Percentiles rank a stretch among this genome's conserved stretches.
Evolutionary conservation across 2,329 filamentous ascomycete genomes (phyloP).

Genomic region (Clonostachys rosea): DNA sequence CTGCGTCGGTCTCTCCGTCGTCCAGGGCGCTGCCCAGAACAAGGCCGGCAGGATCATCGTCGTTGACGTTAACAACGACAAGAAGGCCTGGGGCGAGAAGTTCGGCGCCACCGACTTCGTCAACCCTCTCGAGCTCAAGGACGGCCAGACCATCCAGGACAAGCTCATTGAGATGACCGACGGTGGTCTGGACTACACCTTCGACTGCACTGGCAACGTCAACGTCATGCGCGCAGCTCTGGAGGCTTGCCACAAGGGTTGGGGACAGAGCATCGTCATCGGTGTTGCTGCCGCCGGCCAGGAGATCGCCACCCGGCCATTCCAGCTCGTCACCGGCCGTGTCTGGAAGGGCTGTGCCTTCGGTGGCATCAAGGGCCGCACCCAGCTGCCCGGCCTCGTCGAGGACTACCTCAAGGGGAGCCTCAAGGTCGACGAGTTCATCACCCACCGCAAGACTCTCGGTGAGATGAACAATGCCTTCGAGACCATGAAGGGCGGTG

Average conservation of each 20-base stretch:
- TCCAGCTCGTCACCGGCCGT: slow-evolving; percentile 96
- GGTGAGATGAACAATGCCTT: slow-evolving; percentile 86
- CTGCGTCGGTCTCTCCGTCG: slow-evolving; percentile 91
- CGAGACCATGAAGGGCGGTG: slow-evolving; percentile 89
- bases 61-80: slow-evolving; percentile 74
- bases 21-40: slow-evolving; percentile 87
- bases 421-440: slow-evolving; percentile 99
- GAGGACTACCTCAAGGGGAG: slow-evolving; percentile 83
- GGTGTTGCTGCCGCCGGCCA: slow-evolving; percentile 94
- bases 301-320: slow-evolving; percentile 91
- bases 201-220: slow-evolving; percentile 98
- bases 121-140: slow-evolving; percentile 75
- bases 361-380: slow-evolving; percentile 95
- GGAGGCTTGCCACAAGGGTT: slow-evolving; percentile 98
- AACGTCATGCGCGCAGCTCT: slow-evolving; percentile 92
- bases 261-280: slow-evolving; percentile 97
- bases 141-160: slow-evolving; percentile 77
- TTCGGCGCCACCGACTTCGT: slow-evolving; percentile 97
- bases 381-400: slow-evolving; percentile 83
- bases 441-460: slow-evolving; percentile 87
- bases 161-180: slow-evolving; percentile 97
- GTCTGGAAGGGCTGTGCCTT: slow-evolving; percentile 98
- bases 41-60: slow-evolving; percentile 75
- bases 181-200: slow-evolving; percentile 97
- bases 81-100: slow-evolving; percentile 89